Percentiles rank a stretch among this genome's conserved stretches.
Conservation (phyloP, 768 basidiomycete species). For the Russula brevipes region DNA sequence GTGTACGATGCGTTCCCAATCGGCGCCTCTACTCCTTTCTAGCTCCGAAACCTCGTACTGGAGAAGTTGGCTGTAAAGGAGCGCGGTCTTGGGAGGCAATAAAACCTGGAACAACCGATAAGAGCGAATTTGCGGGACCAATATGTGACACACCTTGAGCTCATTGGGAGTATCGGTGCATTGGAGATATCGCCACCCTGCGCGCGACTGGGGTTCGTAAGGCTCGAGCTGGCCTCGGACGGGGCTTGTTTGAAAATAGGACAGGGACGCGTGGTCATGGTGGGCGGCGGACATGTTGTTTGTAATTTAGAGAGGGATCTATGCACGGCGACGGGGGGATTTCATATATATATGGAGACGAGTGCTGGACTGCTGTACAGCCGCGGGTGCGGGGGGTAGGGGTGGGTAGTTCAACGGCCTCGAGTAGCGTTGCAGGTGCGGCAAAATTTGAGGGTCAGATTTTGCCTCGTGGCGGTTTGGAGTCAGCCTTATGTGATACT, state of each 20-base stretch:
- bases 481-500: conserved; percentile 8
- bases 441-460: conserved; percentile 4
- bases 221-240: conserved; percentile 73
- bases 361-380: background rate
- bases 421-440: background rate
- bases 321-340: background rate
- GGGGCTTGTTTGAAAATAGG: conserved; percentile 58
- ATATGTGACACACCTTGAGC: conserved; percentile 47
- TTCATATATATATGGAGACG: conserved; percentile 2
- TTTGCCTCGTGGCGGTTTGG: conserved; percentile 15
- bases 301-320: background rate
- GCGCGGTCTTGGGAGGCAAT: conserved; percentile 60
- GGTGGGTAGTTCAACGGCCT: background rate
- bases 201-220: conserved; percentile 45
- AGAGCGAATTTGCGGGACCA: background rate
- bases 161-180: conserved; percentile 73
- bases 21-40: conserved; percentile 47
- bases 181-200: conserved; percentile 69
- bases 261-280: conserved; percentile 31
- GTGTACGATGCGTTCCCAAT: conserved; percentile 66
- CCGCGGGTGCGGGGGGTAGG: background rate
- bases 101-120: conserved; percentile 47
- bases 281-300: conserved; percentile 20
- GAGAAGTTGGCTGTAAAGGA: conserved; percentile 61
- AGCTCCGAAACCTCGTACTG: conserved; percentile 59